Evolutionary conservation across 78 protist species (phyloP).

Genomic region (Salpingoeca rosetta): DNA sequence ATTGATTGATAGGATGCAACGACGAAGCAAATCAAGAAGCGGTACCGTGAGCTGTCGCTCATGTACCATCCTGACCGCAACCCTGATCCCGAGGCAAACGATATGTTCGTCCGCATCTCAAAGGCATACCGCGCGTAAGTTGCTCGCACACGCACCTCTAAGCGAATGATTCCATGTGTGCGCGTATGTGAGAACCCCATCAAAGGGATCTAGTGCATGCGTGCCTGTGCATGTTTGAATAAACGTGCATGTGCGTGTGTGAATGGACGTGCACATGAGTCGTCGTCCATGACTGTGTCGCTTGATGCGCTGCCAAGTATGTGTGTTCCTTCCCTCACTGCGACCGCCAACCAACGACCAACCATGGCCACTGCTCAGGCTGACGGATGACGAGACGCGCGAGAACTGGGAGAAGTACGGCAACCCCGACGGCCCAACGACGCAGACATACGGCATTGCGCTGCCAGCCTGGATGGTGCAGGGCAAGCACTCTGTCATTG

Average conservation of each 20-base stretch:
- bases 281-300: no score
- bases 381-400: conserved; percentile 26
- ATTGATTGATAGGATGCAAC: neutral
- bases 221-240: neutral
- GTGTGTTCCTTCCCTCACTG: no score
- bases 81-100: conserved; percentile 21
- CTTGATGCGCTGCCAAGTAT: no score
- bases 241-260: neutral
- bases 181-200: neutral
- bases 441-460: conserved; percentile 44
- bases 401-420: conserved; percentile 55
- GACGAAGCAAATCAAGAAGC: neutral
- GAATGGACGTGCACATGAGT: no score
- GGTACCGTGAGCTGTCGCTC: neutral
- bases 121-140: conserved; percentile 46
- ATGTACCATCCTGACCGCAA: neutral
- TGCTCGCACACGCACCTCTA: neutral
- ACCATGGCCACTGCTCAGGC: no score
- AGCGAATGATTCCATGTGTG: neutral
- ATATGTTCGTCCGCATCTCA: conserved; percentile 19
- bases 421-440: conserved; percentile 61
- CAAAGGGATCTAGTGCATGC: neutral
- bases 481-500: conserved; percentile 12
- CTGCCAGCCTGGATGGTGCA: conserved; percentile 54
- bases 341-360: no score